Conservation (phyloP, 2,329 filamentous ascomycete genomes). For the Parascedosporium putredinis region DNA sequence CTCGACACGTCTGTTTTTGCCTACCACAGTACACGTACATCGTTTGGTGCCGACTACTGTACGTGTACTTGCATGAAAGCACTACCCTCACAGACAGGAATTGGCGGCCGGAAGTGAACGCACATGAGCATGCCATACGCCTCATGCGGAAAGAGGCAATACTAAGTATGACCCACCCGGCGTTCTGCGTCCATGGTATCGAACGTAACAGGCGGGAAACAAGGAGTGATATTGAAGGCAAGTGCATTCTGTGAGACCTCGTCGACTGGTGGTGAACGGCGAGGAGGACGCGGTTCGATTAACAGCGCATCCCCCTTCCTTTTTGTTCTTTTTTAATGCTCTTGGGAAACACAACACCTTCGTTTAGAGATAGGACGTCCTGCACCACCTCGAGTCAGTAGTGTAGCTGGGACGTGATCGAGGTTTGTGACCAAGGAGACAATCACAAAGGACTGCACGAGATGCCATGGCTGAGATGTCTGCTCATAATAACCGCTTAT, state of each 20-base stretch:
- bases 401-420: too few relatives aligned
- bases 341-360: too few relatives aligned
- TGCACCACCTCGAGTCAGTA: too few relatives aligned
- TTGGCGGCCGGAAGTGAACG: background rate
- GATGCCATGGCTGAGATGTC: too few relatives aligned
- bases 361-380: too few relatives aligned
- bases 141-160: background rate
- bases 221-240: background rate
- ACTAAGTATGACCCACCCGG: background rate
- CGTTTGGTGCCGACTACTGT: background rate
- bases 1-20: background rate
- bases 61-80: background rate
- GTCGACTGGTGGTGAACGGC: background rate
- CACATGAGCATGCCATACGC: conserved; percentile 1
- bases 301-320: too few relatives aligned
- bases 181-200: background rate
- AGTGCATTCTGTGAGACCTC: background rate
- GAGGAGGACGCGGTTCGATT: too few relatives aligned
- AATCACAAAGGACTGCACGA: too few relatives aligned
- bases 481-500: too few relatives aligned
- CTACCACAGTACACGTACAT: background rate
- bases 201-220: background rate
- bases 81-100: background rate
- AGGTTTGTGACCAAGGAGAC: too few relatives aligned
- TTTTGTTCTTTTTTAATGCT: too few relatives aligned